Conservation (phyloP, 768 basidiomycete genomes). For the Nidularia pulvinata region DNA sequence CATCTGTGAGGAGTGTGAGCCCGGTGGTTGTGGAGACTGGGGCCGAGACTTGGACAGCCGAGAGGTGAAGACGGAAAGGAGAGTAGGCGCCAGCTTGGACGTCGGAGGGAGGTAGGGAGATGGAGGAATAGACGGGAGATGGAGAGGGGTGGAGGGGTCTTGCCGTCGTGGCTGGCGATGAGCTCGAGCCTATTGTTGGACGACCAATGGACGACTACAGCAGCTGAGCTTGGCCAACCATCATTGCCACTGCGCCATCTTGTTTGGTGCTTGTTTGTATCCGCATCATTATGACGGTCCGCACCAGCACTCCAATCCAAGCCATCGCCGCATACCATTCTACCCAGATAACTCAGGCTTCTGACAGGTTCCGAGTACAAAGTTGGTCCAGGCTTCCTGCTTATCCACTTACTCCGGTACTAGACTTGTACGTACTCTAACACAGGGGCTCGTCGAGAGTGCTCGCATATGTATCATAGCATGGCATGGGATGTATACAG, state of each 20-base stretch:
- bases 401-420: too few relatives aligned
- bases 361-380: too few relatives aligned
- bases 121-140: neutral
- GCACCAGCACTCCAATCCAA: neutral
- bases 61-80: constrained; percentile 74
- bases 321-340: neutral
- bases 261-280: constrained; percentile 33
- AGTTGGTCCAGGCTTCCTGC: too few relatives aligned
- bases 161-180: constrained; percentile 1
- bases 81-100: constrained; percentile 78
- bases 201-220: too few relatives aligned
- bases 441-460: too few relatives aligned
- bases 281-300: neutral
- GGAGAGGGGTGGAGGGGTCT: constrained; percentile 6
- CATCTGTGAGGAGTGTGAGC: constrained; percentile 57
- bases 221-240: too few relatives aligned
- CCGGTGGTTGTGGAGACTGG: constrained; percentile 66
- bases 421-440: too few relatives aligned
- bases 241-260: neutral
- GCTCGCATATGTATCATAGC: neutral
- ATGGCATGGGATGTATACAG: constrained; percentile 6
- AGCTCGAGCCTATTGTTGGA: too few relatives aligned
- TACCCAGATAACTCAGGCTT: too few relatives aligned
- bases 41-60: constrained; percentile 72
- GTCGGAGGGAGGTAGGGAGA: constrained; percentile 11